These are phyloP conservation scores for Adansonia gregorii DNA, from an alignment of 441 rosid species.

Conservation along the genomic window DNA sequence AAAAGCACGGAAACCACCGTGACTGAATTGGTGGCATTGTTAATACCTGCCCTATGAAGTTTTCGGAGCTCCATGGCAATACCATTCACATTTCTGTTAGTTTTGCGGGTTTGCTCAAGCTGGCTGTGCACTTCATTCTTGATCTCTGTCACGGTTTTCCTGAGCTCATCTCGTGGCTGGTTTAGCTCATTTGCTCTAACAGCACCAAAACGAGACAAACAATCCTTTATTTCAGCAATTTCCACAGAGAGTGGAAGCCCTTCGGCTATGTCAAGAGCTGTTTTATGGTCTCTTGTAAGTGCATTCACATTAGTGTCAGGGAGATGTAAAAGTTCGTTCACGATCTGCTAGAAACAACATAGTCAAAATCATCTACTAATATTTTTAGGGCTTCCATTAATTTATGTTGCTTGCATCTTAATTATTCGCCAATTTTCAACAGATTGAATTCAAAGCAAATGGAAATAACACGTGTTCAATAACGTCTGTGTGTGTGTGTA, in stretches of 20 bases:
- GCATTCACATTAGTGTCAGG: conserved; percentile 79
- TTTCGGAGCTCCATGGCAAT: conserved; percentile 74
- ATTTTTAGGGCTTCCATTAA: not conserved
- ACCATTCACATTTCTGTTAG: conserved; percentile 78
- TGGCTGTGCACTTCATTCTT: conserved; percentile 79
- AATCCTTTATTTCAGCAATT: conserved; percentile 59
- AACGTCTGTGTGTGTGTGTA: not conserved
- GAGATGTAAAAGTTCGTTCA: conserved; percentile 62
- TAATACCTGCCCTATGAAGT: conserved; percentile 84
- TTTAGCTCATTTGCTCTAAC: conserved; percentile 72
- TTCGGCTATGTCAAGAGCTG: conserved; percentile 87
- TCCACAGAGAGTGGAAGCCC: conserved; percentile 80
- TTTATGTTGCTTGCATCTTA: not conserved
- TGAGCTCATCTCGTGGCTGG: conserved; percentile 79
- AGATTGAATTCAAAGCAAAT: not conserved
- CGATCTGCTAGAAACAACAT: conserved; percentile 56
- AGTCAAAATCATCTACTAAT: not conserved
- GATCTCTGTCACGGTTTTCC: conserved; percentile 73
- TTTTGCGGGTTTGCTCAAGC: conserved; percentile 85
- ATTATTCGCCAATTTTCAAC: not conserved
- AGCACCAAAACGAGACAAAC: conserved; percentile 64
- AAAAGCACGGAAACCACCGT: conserved; percentile 91
- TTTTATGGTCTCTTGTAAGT: conserved; percentile 72
- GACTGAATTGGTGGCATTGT: conserved; percentile 88
- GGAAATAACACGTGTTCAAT: not conserved